Conservation (phyloP, 495 filamentous ascomycete species). For the Daldinia bambusicola region DNA sequence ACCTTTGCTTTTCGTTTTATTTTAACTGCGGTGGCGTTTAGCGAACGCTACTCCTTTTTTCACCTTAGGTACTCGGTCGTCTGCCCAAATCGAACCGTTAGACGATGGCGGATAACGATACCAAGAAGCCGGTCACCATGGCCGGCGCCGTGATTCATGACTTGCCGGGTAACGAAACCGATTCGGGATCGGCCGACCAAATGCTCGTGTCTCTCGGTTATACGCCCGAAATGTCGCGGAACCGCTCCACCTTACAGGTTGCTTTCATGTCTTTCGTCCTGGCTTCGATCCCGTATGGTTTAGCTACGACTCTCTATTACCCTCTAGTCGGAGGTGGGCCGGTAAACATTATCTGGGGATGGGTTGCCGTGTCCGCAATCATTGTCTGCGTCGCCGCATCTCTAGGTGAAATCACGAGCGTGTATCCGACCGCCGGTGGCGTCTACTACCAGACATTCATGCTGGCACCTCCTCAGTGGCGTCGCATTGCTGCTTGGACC, state of each 20-base stretch:
- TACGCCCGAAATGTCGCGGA: conserved; percentile 61
- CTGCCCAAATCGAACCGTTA: conserved; percentile 4
- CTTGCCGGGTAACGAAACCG: conserved; percentile 23
- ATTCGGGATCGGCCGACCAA: conserved; percentile 54
- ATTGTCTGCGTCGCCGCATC: conserved; percentile 63
- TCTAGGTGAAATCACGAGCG: conserved; percentile 66
- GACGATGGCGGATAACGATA: conserved; percentile 36
- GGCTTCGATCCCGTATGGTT: conserved; percentile 69
- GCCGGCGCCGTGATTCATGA: conserved; percentile 22
- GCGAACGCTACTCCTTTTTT: background rate
- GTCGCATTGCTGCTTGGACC: conserved; percentile 67
- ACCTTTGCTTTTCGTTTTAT: conserved; percentile 1
- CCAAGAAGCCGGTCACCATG: conserved; percentile 33
- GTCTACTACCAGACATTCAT: conserved; percentile 69
- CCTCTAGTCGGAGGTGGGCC: conserved; percentile 72
- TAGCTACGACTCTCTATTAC: conserved; percentile 76
- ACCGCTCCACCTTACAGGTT: conserved; percentile 64
- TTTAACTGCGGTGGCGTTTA: conserved; percentile 4
- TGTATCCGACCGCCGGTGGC: conserved; percentile 65
- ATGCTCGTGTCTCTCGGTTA: conserved; percentile 64
- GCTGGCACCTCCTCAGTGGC: conserved; percentile 56
- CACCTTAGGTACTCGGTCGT: conserved; percentile 6
- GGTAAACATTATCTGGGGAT: conserved; percentile 73
- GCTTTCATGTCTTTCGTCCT: conserved; percentile 69
- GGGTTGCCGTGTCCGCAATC: conserved; percentile 61